phyloP scores from a whole-genome alignment of 2,329 filamentous ascomycete genomes.

The Alternaria angustiovoidea region DNA sequence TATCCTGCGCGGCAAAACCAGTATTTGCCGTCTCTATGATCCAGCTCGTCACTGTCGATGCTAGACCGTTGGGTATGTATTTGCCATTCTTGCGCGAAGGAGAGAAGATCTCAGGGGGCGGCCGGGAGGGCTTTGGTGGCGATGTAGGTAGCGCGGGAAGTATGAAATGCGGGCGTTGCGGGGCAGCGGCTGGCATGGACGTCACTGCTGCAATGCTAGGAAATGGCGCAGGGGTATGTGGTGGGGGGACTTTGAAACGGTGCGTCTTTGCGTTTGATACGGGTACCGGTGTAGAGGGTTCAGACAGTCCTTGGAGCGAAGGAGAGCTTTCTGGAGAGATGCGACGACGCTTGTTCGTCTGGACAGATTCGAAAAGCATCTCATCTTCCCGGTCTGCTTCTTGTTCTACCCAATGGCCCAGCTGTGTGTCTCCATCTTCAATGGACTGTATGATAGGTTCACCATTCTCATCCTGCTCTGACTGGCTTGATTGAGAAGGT shows the following conservation, averaged over 20 bases:
- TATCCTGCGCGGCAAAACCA: constrained; percentile 26
- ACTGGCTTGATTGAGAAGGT: constrained; percentile 32
- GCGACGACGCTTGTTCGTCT: constrained; percentile 39
- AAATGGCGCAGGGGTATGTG: constrained; percentile 25
- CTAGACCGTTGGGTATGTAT: constrained; percentile 60
- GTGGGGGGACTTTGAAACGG: constrained; percentile 36
- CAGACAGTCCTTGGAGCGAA: constrained; percentile 6
- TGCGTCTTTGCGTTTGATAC: constrained; percentile 24
- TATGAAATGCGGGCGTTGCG: constrained; percentile 51
- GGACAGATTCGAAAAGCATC: constrained; percentile 33
- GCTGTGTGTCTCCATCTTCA: constrained; percentile 19
- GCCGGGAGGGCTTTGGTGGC: constrained; percentile 38
- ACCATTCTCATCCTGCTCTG: constrained; percentile 13
- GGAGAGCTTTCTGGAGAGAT: constrained; percentile 22
- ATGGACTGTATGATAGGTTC: constrained; percentile 19
- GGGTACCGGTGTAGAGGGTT: constrained; percentile 21
- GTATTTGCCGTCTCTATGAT: constrained; percentile 55
- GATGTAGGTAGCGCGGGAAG: constrained; percentile 44
- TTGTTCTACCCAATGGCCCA: constrained; percentile 4
- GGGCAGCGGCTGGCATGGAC: constrained; percentile 6
- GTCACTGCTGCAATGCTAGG: constrained; percentile 9
- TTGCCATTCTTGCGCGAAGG: constrained; percentile 60
- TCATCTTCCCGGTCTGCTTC: constrained; percentile 32
- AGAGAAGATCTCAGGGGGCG: constrained; percentile 63
- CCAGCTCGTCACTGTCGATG: constrained; percentile 60